Evolutionary conservation across 1,284 basidiomycete species (phyloP), one percentile per base, ranked within the genome.

Genomic region (Vanrija humicola): DNA sequence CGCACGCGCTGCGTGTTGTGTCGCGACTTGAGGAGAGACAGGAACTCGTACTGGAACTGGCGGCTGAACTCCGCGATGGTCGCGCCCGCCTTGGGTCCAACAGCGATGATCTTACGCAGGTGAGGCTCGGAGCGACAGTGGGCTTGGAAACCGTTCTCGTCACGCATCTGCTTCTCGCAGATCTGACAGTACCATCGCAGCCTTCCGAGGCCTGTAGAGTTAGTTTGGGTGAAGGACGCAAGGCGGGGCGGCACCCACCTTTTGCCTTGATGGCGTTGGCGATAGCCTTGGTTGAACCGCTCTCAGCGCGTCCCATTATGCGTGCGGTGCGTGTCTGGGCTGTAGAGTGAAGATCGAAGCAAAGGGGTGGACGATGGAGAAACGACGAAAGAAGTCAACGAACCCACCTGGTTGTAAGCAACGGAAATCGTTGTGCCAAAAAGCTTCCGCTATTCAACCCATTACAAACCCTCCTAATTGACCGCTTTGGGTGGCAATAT

Each of bases 201-300:
- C 65, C 91, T 84, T 71, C 94, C 91, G 46, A 96, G 82, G 61
- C 92, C 77, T 72, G 43, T 12, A n/a, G 34, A 49, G 34, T 21
- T 43, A 67, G 29, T 48, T 48, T 26, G 34, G 34, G 34, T 34
- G 9, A 10, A 3, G 26, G n/a, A 14, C n/a, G 38, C 14, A 5
- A 25, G 9, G 25, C 9, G 5, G 6, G 38, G 19, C 8, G 21
- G 16, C 43, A 65, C 69, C 54, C 54, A 74, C 79, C 93, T 72
- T 96, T 96, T 52, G 90, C 87, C 81, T 96, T 96, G 88, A 94
- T 93, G 77, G 90, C 88, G 77, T 96, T 97, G 21, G 89, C 90
- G 56, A 95, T 79, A 71, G 86, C 90, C 79, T 96, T 96, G 43
- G 90, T 86, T 6, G 89, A 89, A 70, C 90, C 90, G 64, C 88